Base-by-base conservation (phyloP, 1,284 basidiomycete species). In the Megacollybia platyphylla region DNA sequence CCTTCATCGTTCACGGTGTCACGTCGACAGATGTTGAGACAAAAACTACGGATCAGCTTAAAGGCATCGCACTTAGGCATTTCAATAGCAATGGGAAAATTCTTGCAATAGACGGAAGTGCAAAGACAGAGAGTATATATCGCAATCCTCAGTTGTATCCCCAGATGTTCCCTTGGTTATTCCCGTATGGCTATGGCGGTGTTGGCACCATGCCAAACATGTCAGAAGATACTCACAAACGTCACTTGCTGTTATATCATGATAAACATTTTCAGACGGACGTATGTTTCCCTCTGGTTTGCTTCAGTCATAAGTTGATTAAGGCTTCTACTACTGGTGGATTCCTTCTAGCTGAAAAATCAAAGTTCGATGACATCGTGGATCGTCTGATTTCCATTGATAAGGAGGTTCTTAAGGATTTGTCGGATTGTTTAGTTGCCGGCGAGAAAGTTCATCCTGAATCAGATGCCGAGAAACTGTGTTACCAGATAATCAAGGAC, bases 211-310 rank as follows among this genome's bases (percentile, higher is more conserved):
- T 20, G n/a, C 27, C 18, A 24, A 9, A 9, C 9, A 7, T 58
- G 5, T 54, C 52, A 11, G 52, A 55, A n/a, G 10, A 17, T 2
- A 44, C 41, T 11, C 54, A 57, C 27, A 58, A 57, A 34, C 29
- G 29, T 10, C 34, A 39, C n/a, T 39, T 62, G 1, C 44, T 62
- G 0, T 50, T 63, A 53, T 67, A 65, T 45, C 52, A 61, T 49
- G 61, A 67, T 42, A 62, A 62, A 39, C 39, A 57, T 2, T 68
- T 67, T 48, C 64, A 67, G 40, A 39, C 35, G 1, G 63, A 65
- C 39, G 31, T 47, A 1, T 46, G 50, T 2, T 67, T 68, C 49
- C 41, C 15, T 15, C 15, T 63, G 7, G 44, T 66, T 1, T 53
- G 62, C 54, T 64, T 65, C 46, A 37, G 17, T 11, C 36, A 9